Base-by-base conservation (phyloP, 306 rosid species). In the Quercus gilva region DNA sequence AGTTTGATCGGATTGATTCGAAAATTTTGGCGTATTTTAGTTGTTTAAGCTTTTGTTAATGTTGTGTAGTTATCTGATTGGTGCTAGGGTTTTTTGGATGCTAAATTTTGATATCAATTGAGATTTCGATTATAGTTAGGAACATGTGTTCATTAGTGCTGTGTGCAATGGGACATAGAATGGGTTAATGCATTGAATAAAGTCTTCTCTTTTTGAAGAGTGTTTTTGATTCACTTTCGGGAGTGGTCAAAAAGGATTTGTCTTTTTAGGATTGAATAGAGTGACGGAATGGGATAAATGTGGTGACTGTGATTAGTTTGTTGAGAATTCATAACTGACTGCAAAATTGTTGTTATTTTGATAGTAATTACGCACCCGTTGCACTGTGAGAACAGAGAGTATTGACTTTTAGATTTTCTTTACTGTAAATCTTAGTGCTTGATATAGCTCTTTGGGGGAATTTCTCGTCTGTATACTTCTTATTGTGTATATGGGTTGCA, bases 1-100 rank as follows among this genome's bases (percentile, higher is more conserved):
- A 69, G 56, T n/a, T 76, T 21, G 41, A 79, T 73, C 77, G 28
- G 79, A 73, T 68, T 85, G 59, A 31, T 56, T 73, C 11, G 57
- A 72, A 52, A 26, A 33, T 76, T 68, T 10, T 55, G 57, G 74
- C 55, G 60, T 69, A 5, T 49, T 41, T 41, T 58, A 80, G 80
- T 69, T 65, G 21, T 43, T 57, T 43, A 59, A 82, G 84, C 76
- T 71, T 60, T 75, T 72, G 10, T 77, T 7, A 31, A 33, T 56
- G 15, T 10, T 18, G 19, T 9, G 1, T 37, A 21, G 25, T 23
- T 55, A 28, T 43, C 4, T 31, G 56, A 56, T 81, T 53, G 35
- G 71, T 57, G 15, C 55, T 35, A 17, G 9, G 52, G 9, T 57
- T 49, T 63, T 37, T 56, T 25, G 25, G n/a, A 9, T 23, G 14